These are phyloP conservation scores for Ogataea wickerhamii DNA, from an alignment of 805 yeast species.

Conservation along the genomic window DNA sequence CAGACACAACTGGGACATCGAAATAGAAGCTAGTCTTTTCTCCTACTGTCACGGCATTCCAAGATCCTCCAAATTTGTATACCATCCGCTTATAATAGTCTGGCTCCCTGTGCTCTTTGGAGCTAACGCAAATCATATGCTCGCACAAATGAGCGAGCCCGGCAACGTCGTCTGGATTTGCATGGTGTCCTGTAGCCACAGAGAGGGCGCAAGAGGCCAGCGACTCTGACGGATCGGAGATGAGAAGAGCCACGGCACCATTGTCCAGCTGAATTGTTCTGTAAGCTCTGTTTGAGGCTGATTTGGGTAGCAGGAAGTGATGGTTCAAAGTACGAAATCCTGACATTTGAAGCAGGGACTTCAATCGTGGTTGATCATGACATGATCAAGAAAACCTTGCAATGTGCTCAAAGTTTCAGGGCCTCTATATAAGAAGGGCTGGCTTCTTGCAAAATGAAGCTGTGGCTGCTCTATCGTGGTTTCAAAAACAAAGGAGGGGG, in stretches of 20 bases:
- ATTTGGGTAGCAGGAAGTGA: slow-evolving; percentile 15
- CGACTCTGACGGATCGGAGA: slow-evolving; percentile 71
- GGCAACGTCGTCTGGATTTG: slow-evolving; percentile 64
- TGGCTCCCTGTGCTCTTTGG: slow-evolving; percentile 50
- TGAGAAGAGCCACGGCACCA: slow-evolving; percentile 62
- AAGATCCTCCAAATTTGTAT: slow-evolving; percentile 48
- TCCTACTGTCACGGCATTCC: slow-evolving; percentile 68
- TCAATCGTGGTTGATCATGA: too few species aligned
- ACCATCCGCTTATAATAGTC: slow-evolving; percentile 43
- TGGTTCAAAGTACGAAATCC: slow-evolving; percentile 1
- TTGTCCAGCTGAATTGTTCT: slow-evolving; percentile 54
- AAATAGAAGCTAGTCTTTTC: slow-evolving; percentile 63
- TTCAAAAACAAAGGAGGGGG: too few species aligned
- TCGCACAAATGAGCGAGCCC: slow-evolving; percentile 93
- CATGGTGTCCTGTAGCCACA: slow-evolving; percentile 76
- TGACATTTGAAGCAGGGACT: too few species aligned
- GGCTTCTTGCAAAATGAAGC: too few species aligned
- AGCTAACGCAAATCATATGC: slow-evolving; percentile 61
- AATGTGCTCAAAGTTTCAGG: too few species aligned
- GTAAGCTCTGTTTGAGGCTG: slow-evolving; percentile 35
- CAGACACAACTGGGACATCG: slow-evolving; percentile 47
- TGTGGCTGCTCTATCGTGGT: too few species aligned
- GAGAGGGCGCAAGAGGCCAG: slow-evolving; percentile 67
- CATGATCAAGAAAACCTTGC: too few species aligned
- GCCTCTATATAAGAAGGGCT: too few species aligned